Conservation (phyloP, 345 rosid genomes). For the Moricandia arvensis region DNA sequence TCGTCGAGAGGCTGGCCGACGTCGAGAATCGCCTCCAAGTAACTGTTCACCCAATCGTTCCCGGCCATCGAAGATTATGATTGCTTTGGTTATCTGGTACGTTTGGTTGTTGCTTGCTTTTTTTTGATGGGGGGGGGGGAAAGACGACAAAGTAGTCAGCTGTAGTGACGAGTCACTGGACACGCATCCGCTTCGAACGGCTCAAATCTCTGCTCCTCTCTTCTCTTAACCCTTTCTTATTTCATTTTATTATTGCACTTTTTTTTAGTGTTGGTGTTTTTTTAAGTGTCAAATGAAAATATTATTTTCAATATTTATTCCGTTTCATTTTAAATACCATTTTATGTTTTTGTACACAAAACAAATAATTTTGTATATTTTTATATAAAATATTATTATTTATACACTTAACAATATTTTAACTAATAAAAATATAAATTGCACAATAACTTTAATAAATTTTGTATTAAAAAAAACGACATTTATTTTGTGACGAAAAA, state of each 20-base stretch:
- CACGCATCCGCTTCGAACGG: constrained; percentile 40
- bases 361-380: too few relatives aligned
- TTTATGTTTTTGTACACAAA: too few relatives aligned
- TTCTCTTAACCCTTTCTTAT: neutral
- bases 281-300: neutral
- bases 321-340: too few relatives aligned
- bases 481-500: too few relatives aligned
- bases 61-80: constrained; percentile 64
- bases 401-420: too few relatives aligned
- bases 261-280: neutral
- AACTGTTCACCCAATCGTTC: constrained; percentile 98
- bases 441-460: too few relatives aligned
- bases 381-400: too few relatives aligned
- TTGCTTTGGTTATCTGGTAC: too few relatives aligned
- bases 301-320: neutral
- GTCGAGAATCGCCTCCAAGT: constrained; percentile 94
- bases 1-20: constrained; percentile 90
- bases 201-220: constrained; percentile 10
- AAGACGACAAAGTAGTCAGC: constrained; percentile 28
- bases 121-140: neutral
- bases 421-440: too few relatives aligned
- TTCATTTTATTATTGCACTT: neutral
- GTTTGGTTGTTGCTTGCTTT: too few relatives aligned
- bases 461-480: too few relatives aligned
- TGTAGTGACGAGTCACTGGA: constrained; percentile 29